Evolutionary conservation across 2,329 filamentous ascomycete genomes (phyloP).

Genomic region (Davidsoniella virescens): DNA sequence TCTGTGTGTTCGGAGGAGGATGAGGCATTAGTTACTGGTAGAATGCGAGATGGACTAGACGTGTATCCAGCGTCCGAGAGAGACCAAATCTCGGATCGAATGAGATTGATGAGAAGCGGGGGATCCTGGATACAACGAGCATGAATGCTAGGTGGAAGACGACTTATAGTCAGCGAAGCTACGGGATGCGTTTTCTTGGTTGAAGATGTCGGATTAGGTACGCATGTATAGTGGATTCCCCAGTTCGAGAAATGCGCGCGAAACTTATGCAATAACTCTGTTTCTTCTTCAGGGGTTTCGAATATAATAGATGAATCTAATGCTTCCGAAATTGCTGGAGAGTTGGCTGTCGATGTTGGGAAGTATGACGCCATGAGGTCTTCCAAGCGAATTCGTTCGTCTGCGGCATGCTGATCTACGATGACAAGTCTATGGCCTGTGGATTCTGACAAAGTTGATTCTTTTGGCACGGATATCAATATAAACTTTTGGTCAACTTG

Average conservation of each 20-base stretch:
- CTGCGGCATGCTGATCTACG: constrained; percentile 87
- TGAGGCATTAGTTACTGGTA: not conserved
- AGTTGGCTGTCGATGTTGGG: constrained; percentile 4
- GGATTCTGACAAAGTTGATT: no score
- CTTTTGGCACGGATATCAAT: constrained; percentile 34
- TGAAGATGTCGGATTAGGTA: no score
- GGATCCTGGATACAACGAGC: constrained; percentile 64
- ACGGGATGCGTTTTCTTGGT: constrained; percentile 4
- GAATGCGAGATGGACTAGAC: not conserved
- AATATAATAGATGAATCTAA: constrained; percentile 45
- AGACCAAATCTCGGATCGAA: constrained; percentile 61
- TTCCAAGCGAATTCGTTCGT: constrained; percentile 75
- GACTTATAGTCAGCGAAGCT: constrained; percentile 30
- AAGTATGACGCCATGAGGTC: constrained; percentile 44
- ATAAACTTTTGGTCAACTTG: constrained; percentile 91
- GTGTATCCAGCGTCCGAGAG: constrained; percentile 28
- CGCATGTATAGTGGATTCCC: constrained; percentile 46
- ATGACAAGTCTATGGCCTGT: constrained; percentile 30
- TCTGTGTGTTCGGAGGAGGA: not conserved
- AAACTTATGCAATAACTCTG: constrained; percentile 36
- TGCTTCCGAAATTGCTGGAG: constrained; percentile 19
- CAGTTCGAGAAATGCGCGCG: constrained; percentile 47
- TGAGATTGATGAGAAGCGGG: constrained; percentile 51
- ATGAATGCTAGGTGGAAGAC: constrained; percentile 54
- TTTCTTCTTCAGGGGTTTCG: constrained; percentile 46